Base-by-base conservation (phyloP, 441 rosid species). In the Populus hybrid region DNA sequence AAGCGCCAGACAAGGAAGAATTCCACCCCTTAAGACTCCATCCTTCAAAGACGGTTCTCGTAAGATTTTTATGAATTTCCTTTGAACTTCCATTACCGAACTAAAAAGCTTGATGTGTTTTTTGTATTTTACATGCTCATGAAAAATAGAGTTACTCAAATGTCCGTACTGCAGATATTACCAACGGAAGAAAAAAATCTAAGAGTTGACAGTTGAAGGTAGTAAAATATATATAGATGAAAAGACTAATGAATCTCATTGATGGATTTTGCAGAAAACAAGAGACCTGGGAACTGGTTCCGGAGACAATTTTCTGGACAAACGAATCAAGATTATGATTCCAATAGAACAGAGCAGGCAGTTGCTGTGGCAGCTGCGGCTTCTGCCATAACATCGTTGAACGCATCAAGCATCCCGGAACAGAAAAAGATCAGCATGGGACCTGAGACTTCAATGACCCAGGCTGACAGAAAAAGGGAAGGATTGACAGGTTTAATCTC, bases 331-430 rank as follows among this genome's bases (percentile, higher is more conserved):
- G 81, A 78, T 50, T 73, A 79, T 77, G 86, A 88, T 74, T 38
- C 83, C 3, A 84, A 65, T 42, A 88, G 76, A n/a, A 78, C 83
- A 68, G 90, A 89, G 66, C 83, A 77, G 9, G 93, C 81, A 67
- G 77, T 85, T 28, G 93, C 95, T 7, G 93, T 89, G 57, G 98
- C 95, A 65, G 98, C 98, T 38, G 86, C 95, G n/a, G 90, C 95
- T 50, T 88, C 81, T 73, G 95, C 89, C 67, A 84, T 93, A 70
- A 70, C 76, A 69, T 78, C 77, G 2, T 65, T 81, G 8, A 75
- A 86, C 81, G 85, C 82, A 66, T 73, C 85, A 50, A 71, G 10
- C 75, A 40, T 35, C 59, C 74, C 79, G 64, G 86, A 71, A 65
- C 70, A 73, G 74, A 74, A 76, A 75, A 78, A 73, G 67, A 50